phyloP scores from a whole-genome alignment of 129 eudicot species.

The Tanacetum coccineum region DNA sequence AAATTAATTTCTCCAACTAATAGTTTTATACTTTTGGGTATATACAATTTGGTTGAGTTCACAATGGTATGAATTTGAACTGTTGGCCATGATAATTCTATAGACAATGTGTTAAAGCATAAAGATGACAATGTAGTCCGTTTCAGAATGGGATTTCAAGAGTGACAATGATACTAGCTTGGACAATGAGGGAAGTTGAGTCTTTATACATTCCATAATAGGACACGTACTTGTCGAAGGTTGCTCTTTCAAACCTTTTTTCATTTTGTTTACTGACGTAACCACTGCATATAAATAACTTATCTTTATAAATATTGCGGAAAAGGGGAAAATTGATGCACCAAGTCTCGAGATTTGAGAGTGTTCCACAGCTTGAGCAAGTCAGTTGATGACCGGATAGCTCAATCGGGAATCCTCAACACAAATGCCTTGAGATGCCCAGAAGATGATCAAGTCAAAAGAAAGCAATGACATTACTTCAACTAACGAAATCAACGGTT shows the following conservation, averaged over 20 bases:
- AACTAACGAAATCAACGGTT: slow-evolving; percentile 32
- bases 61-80: background rate
- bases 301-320: slow-evolving; percentile 29
- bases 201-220: slow-evolving; percentile 38
- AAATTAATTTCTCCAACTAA: too few relatives aligned
- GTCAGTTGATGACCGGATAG: slow-evolving; percentile 49
- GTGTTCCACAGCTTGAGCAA: slow-evolving; percentile 47
- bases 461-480: slow-evolving; percentile 45
- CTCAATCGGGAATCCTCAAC: slow-evolving; percentile 31
- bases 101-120: slow-evolving; percentile 36
- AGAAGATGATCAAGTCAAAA: slow-evolving; percentile 21
- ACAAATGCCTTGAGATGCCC: slow-evolving; percentile 22
- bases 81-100: slow-evolving; percentile 7
- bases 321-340: slow-evolving; percentile 37
- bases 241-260: slow-evolving; percentile 17
- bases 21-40: too few relatives aligned
- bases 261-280: background rate
- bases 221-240: slow-evolving; percentile 45
- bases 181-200: slow-evolving; percentile 50
- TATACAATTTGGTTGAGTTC: background rate
- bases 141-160: slow-evolving; percentile 71
- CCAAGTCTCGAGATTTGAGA: slow-evolving; percentile 45
- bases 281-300: background rate
- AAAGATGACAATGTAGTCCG: slow-evolving; percentile 73
- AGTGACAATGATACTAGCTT: slow-evolving; percentile 40